A percentile compares a stretch with the other conserved stretches of the same genome.
These are phyloP conservation scores for Comarum palustre DNA, from an alignment of 306 rosid species.

Conservation along the genomic window DNA sequence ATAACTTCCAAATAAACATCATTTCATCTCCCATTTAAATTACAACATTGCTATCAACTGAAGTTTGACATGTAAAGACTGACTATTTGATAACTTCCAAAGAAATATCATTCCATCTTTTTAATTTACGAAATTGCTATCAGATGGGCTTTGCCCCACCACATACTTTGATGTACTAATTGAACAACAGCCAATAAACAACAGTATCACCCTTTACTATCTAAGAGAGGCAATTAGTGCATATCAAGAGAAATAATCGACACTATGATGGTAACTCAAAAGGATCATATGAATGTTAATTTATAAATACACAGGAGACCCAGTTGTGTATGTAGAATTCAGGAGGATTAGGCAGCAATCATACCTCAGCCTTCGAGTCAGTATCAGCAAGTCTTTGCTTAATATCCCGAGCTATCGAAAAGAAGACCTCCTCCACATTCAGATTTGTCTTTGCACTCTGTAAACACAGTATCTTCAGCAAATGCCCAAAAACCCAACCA, in stretches of 20 bases:
- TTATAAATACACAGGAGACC: slow-evolving; percentile 1
- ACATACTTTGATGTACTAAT: background rate
- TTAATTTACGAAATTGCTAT: too few relatives aligned
- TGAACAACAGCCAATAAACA: background rate
- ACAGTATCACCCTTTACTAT: background rate
- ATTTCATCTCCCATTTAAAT: background rate
- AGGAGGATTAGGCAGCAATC: background rate
- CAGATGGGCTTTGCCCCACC: too few relatives aligned
- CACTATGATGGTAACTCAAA: background rate
- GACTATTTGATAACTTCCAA: background rate
- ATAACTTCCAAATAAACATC: background rate
- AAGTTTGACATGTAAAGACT: background rate
- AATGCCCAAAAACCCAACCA: slow-evolving; percentile 15
- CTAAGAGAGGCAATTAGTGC: background rate
- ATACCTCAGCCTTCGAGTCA: slow-evolving; percentile 87
- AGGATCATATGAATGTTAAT: background rate
- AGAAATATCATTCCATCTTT: too few relatives aligned
- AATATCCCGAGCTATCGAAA: slow-evolving; percentile 94
- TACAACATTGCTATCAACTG: background rate
- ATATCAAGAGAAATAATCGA: background rate
- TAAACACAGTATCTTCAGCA: slow-evolving; percentile 33
- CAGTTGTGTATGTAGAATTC: background rate
- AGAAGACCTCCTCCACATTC: slow-evolving; percentile 95
- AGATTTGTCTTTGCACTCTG: slow-evolving; percentile 97
- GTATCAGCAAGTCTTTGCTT: slow-evolving; percentile 91